Evolutionary conservation across 208 protist species (phyloP).

Genomic region (Plasmodiophora brassicae): DNA sequence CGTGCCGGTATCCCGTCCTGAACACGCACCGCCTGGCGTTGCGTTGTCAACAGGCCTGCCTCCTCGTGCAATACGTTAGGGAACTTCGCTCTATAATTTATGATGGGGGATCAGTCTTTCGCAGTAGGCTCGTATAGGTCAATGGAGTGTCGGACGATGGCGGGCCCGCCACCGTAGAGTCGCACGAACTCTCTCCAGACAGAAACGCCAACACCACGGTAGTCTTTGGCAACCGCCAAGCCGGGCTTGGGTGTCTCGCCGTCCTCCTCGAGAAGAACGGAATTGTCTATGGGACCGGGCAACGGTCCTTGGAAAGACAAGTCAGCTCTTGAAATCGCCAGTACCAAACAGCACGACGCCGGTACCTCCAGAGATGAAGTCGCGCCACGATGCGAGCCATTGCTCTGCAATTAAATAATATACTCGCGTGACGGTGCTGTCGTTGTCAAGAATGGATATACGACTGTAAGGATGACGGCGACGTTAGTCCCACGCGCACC

Average conservation of each 20-base stretch:
- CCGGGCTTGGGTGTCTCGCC: not conserved
- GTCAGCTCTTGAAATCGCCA: not conserved
- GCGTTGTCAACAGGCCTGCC: too few relatives aligned
- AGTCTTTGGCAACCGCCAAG: not conserved
- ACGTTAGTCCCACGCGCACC: not conserved
- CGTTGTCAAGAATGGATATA: not conserved
- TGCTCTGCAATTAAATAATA: not conserved
- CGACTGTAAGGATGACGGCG: too few relatives aligned
- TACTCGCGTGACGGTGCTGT: not conserved
- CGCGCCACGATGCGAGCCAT: not conserved
- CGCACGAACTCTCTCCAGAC: not conserved
- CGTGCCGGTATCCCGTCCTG: too few relatives aligned
- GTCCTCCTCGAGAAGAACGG: not conserved
- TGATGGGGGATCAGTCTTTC: too few relatives aligned
- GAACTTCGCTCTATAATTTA: too few relatives aligned
- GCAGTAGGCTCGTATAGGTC: slow-evolving; percentile 5
- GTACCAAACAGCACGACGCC: not conserved
- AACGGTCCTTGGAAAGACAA: slow-evolving; percentile 4
- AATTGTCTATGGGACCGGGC: not conserved
- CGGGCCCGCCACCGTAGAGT: not conserved
- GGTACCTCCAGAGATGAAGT: not conserved
- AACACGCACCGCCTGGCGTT: too few relatives aligned
- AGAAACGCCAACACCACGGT: not conserved
- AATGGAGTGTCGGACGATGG: not conserved
- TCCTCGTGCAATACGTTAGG: too few relatives aligned